Percentiles rank a stretch among this genome's conserved stretches.
Conservation (phyloP, 306 rosid genomes). For the Vachellia pachyceras region DNA sequence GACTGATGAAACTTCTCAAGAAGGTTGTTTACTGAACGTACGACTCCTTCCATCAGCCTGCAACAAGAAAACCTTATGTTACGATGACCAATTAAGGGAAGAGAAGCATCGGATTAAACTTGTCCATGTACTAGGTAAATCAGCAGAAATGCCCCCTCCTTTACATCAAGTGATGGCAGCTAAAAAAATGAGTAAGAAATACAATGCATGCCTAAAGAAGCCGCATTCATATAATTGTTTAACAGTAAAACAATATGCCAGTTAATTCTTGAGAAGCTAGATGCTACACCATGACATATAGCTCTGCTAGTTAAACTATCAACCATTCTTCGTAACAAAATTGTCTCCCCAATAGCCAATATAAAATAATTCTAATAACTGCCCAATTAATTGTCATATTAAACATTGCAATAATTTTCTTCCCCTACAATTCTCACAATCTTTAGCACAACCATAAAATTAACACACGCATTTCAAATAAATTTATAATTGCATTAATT, state of each 20-base stretch:
- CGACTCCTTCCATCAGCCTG: constrained; percentile 95
- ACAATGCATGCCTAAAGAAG: neutral
- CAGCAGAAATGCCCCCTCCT: constrained; percentile 11
- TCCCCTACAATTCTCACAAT: neutral
- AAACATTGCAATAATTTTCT: constrained; percentile 9
- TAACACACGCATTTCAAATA: constrained; percentile 14
- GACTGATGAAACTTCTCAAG: constrained; percentile 98
- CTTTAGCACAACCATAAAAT: constrained; percentile 3
- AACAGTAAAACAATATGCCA: neutral
- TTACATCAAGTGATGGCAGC: constrained; percentile 7
- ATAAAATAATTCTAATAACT: constrained; percentile 5
- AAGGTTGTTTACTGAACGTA: constrained; percentile 91
- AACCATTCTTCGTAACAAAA: constrained; percentile 16
- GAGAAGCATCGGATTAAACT: constrained; percentile 15
- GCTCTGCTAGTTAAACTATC: constrained; percentile 8
- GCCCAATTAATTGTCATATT: constrained; percentile 7
- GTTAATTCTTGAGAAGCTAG: constrained; percentile 30
- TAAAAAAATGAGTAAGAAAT: neutral
- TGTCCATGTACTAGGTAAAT: neutral
- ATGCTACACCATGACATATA: constrained; percentile 17
- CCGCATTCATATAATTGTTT: neutral
- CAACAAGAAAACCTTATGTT: constrained; percentile 40
- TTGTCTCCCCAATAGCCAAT: constrained; percentile 6
- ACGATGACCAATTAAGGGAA: constrained; percentile 28
- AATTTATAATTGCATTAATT: constrained; percentile 21